Conservation (phyloP, 192 early-diverging fungal species). For the Coemansia sp. region DNA sequence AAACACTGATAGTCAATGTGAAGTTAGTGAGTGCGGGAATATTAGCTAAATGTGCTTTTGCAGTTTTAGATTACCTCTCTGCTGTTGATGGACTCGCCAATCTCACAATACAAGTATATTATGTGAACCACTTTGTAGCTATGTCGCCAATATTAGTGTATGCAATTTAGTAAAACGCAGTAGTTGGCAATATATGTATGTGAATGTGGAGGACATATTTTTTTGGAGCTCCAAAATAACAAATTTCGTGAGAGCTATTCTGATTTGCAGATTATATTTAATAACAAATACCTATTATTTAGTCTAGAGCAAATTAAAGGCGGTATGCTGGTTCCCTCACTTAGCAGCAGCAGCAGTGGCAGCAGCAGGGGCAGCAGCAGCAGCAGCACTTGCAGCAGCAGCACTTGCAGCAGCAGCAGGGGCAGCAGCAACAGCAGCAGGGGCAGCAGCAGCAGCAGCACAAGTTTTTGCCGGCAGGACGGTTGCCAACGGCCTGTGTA, state of each 20-base stretch:
- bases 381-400: slow-evolving; percentile 18
- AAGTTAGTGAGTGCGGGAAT: slow-evolving; percentile 1
- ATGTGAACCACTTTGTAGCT: no score
- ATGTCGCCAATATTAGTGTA: no score
- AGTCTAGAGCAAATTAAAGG: neutral
- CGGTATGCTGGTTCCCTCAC: neutral
- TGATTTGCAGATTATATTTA: slow-evolving; percentile 1
- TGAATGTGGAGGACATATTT: neutral
- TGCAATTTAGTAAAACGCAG: neutral
- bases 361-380: slow-evolving; percentile 27
- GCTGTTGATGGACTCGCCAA: no score
- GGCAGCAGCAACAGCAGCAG: slow-evolving; percentile 33
- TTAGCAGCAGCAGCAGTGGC: slow-evolving; percentile 29
- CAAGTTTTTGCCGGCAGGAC: slow-evolving; percentile 41
- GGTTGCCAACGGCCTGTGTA: slow-evolving; percentile 25
- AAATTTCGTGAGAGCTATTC: neutral
- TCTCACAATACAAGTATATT: no score
- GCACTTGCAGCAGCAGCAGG: slow-evolving; percentile 27
- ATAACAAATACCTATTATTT: neutral
- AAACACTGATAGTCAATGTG: neutral
- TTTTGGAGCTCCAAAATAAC: neutral
- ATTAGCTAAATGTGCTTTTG: neutral
- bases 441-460: slow-evolving; percentile 42
- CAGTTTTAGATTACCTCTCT: neutral
- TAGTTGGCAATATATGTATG: neutral